Evolutionary conservation across 495 filamentous ascomycete genomes (phyloP).

Genomic region (Podospora conica): DNA sequence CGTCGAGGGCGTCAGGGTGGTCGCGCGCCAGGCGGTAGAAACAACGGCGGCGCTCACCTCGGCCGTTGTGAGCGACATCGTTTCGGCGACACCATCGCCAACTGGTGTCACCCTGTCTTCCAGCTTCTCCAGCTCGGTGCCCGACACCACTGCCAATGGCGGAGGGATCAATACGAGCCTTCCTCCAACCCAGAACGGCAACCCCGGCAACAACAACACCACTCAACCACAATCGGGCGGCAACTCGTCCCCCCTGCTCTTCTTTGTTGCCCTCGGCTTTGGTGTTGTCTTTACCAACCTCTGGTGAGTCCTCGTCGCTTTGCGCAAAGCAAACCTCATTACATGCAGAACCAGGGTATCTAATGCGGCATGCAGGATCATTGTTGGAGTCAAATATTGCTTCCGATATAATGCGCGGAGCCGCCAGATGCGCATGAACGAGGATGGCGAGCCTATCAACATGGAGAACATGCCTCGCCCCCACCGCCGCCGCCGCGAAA

Average conservation of each 20-base stretch:
- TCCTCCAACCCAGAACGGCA: not conserved
- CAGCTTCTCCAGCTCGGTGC: not conserved
- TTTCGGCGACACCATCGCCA: not conserved
- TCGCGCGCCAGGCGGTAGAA: conserved; percentile 21
- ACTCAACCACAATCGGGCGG: conserved; percentile 27
- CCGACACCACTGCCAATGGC: conserved; percentile 13
- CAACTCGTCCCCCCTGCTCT: conserved; percentile 88
- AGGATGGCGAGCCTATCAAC: conserved; percentile 85
- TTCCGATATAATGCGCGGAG: conserved; percentile 97
- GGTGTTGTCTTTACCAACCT: conserved; percentile 98
- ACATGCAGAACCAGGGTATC: conserved; percentile 3
- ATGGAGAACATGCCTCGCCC: conserved; percentile 69
- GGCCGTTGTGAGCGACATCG: not conserved
- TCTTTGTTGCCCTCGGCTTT: conserved; percentile 96
- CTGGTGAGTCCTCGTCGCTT: conserved; percentile 57
- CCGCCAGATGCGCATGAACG: conserved; percentile 67
- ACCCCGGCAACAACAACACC: conserved; percentile 11
- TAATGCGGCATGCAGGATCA: conserved; percentile 68
- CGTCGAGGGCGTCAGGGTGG: conserved; percentile 22
- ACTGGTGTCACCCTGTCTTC: not conserved
- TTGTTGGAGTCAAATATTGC: conserved; percentile 98
- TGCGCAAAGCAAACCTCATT: conserved; percentile 22
- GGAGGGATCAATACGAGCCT: not conserved
- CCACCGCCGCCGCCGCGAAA: conserved; percentile 81
- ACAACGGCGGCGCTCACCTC: not conserved